These are phyloP conservation scores for Globomyces pollinis-pini DNA, from an alignment of 192 early-diverging fungal species.

Conservation along the genomic window DNA sequence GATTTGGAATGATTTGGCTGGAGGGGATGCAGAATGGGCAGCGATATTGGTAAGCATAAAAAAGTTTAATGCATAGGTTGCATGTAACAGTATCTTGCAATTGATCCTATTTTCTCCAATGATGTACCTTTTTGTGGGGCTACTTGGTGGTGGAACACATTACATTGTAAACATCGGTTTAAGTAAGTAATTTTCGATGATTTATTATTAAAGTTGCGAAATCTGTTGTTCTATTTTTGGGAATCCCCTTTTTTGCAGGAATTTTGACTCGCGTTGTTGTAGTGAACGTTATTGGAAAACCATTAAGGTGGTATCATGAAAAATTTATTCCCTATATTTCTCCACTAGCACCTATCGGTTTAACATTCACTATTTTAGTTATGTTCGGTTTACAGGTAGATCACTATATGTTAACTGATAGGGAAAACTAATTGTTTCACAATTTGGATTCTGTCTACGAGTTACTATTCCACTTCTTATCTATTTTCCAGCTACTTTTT, in stretches of 20 bases:
- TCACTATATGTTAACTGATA: no score
- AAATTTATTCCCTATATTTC: slow-evolving; percentile 48
- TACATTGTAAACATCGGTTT: slow-evolving; percentile 28
- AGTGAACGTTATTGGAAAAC: no score
- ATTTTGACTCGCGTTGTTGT: slow-evolving; percentile 45
- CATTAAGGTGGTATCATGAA: slow-evolving; percentile 50
- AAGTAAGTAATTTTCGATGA: slow-evolving; percentile 49
- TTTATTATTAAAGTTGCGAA: no score
- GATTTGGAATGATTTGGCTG: slow-evolving; percentile 65
- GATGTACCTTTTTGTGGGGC: slow-evolving; percentile 46
- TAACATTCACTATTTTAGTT: slow-evolving; percentile 59
- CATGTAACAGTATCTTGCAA: slow-evolving; percentile 62
- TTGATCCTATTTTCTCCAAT: slow-evolving; percentile 52
- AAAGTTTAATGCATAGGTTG: no score
- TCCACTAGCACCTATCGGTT: slow-evolving; percentile 47
- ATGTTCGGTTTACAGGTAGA: slow-evolving; percentile 63
- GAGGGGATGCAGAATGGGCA: slow-evolving; percentile 58
- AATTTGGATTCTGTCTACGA: slow-evolving; percentile 54
- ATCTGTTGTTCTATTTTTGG: slow-evolving; percentile 58
- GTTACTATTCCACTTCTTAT: slow-evolving; percentile 54
- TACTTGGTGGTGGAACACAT: slow-evolving; percentile 28
- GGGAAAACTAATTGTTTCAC: slow-evolving; percentile 46
- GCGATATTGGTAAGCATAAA: slow-evolving; percentile 62
- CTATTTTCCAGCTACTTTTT: slow-evolving; percentile 55
- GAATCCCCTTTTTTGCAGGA: slow-evolving; percentile 54